A percentile compares a stretch with the other conserved stretches of the same genome.
Evolutionary conservation across 129 eudicot genomes (phyloP).

Genomic region (Artemisia tridentata): DNA sequence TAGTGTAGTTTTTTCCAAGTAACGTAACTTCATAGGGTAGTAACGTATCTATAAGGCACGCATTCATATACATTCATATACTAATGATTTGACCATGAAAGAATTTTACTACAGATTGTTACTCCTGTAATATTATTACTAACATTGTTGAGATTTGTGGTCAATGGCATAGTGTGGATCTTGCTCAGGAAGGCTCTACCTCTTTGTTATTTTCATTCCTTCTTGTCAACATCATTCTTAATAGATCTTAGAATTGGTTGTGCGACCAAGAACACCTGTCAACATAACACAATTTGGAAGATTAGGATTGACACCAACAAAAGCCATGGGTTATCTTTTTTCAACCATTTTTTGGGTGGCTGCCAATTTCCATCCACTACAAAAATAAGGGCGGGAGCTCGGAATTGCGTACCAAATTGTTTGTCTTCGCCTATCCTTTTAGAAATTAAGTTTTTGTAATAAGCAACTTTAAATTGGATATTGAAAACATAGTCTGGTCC

Average conservation of each 20-base stretch:
- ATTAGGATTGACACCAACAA: not conserved
- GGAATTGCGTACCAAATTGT: not conserved
- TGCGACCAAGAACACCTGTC: conserved; percentile 54
- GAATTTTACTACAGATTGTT: too few species aligned
- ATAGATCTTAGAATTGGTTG: conserved; percentile 45
- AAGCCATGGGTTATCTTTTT: not conserved
- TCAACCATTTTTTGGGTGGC: not conserved
- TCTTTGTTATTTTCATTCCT: conserved; percentile 13
- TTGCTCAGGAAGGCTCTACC: conserved; percentile 42
- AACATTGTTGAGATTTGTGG: not conserved
- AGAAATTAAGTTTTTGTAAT: too few species aligned
- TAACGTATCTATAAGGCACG: too few species aligned
- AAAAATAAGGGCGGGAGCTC: not conserved
- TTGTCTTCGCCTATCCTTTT: not conserved
- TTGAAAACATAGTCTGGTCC: not conserved
- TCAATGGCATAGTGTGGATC: not conserved
- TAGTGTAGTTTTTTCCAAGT: too few species aligned
- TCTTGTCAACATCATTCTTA: conserved; percentile 43
- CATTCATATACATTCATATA: too few species aligned
- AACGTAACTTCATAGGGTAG: too few species aligned
- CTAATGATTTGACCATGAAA: too few species aligned
- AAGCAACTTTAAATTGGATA: not conserved
- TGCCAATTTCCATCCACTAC: not conserved
- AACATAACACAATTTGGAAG: conserved; percentile 16
- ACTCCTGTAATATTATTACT: not conserved